phyloP scores from a whole-genome alignment of 257 asterid genomes.

The Eucommia ulmoides region DNA sequence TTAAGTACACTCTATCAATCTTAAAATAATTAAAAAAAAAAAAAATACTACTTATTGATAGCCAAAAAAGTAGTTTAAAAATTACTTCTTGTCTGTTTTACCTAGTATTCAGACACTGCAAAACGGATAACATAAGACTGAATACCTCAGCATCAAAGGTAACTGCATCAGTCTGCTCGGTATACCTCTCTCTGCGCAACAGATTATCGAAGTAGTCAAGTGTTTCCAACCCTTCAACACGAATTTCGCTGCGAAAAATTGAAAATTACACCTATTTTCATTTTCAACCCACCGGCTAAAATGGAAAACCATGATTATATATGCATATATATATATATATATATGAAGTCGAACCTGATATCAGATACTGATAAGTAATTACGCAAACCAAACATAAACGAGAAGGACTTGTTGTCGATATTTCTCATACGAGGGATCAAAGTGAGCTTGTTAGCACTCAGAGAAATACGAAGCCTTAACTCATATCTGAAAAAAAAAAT shows the following conservation, averaged over 20 bases:
- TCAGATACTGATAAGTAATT: conserved; percentile 2
- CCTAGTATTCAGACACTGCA: not conserved
- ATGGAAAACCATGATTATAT: not conserved
- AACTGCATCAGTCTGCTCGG: conserved; percentile 1
- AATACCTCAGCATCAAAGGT: not conserved
- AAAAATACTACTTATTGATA: not conserved
- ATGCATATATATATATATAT: not conserved
- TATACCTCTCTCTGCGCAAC: not conserved
- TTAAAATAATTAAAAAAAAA: not conserved
- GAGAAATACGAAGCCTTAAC: conserved; percentile 1
- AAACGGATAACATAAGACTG: not conserved
- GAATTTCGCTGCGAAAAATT: not conserved
- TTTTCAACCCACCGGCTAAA: not conserved
- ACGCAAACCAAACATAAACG: not conserved
- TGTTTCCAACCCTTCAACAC: conserved; percentile 3
- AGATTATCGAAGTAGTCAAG: conserved; percentile 1
- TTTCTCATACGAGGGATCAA: conserved; percentile 1
- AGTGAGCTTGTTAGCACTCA: not conserved
- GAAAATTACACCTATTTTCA: not conserved
- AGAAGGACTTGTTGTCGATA: not conserved
- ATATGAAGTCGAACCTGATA: not conserved
- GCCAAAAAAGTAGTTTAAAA: not conserved
- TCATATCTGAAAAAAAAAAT: not conserved
- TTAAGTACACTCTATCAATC: not conserved
- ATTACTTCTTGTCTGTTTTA: not conserved